Evolutionary conservation across 192 early-diverging fungal genomes (phyloP).

Genomic region (Irineochytrium annulatum): DNA sequence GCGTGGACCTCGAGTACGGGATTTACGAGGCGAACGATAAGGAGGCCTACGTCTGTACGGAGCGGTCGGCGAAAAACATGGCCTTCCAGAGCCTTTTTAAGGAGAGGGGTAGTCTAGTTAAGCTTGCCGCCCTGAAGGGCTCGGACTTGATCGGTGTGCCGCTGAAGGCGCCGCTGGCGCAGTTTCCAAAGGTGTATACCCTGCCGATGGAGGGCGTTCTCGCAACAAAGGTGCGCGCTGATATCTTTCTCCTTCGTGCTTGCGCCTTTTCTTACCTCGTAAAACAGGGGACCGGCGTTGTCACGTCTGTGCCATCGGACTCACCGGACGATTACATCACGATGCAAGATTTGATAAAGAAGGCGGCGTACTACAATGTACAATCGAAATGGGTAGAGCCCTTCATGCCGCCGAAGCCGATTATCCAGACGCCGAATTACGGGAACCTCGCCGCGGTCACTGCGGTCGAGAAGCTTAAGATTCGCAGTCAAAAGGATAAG

Average conservation of each 20-base stretch:
- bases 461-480: slow-evolving; percentile 87
- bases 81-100: slow-evolving; percentile 84
- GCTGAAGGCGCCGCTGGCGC: slow-evolving; percentile 81
- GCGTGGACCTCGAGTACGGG: slow-evolving; percentile 86
- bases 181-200: slow-evolving; percentile 76
- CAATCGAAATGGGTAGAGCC: slow-evolving; percentile 79
- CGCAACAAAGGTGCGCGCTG: slow-evolving; percentile 66
- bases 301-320: slow-evolving; percentile 98
- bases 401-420: slow-evolving; percentile 74
- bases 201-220: slow-evolving; percentile 97
- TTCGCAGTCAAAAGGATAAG: slow-evolving; percentile 95
- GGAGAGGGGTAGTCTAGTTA: slow-evolving; percentile 56
- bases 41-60: slow-evolving; percentile 85
- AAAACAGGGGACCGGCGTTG: slow-evolving; percentile 93
- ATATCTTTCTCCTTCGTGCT: slow-evolving; percentile 2
- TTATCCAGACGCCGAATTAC: slow-evolving; percentile 81
- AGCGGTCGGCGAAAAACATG: slow-evolving; percentile 96
- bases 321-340: slow-evolving; percentile 96
- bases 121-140: slow-evolving; percentile 76
- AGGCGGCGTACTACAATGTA: slow-evolving; percentile 88
- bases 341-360: slow-evolving; percentile 89
- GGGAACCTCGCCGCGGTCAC: slow-evolving; percentile 82
- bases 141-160: slow-evolving; percentile 80
- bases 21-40: slow-evolving; percentile 72
- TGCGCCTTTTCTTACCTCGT: slow-evolving; percentile 8